A percentile compares a stretch with the other conserved stretches of the same genome.
phyloP scores from a whole-genome alignment of 2,329 filamentous ascomycete species.

The Neofusicoccum laricinum region DNA sequence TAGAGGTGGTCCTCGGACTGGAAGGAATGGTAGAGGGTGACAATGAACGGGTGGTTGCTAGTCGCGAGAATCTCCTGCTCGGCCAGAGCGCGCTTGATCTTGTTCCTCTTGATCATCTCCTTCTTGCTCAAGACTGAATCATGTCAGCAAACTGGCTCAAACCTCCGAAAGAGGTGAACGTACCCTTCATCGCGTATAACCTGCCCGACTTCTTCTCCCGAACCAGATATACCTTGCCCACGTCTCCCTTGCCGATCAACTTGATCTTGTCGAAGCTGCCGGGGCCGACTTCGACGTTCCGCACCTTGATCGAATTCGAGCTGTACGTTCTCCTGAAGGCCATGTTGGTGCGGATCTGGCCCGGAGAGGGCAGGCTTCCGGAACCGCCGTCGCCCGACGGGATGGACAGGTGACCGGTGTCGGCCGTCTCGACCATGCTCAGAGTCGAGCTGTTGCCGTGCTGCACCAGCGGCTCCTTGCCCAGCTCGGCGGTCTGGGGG shows the following conservation, averaged over 20 bases:
- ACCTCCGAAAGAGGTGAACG: conserved; percentile 25
- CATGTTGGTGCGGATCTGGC: conserved; percentile 62
- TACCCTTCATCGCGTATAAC: conserved; percentile 98
- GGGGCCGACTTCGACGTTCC: conserved; percentile 93
- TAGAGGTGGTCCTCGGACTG: conserved; percentile 98
- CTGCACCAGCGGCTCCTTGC: conserved; percentile 72
- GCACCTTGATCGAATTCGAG: conserved; percentile 98
- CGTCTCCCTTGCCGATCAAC: conserved; percentile 96
- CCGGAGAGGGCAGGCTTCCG: conserved; percentile 62
- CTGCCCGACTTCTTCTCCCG: conserved; percentile 95
- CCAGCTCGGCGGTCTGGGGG: conserved; percentile 80
- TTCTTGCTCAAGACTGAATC: conserved; percentile 90
- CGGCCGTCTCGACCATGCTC: conserved; percentile 49
- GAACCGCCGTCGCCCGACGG: conserved; percentile 36
- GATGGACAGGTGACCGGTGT: conserved; percentile 34
- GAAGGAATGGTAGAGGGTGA: conserved; percentile 97
- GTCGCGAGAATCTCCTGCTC: conserved; percentile 98
- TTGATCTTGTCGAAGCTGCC: conserved; percentile 99
- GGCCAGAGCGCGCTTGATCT: conserved; percentile 96
- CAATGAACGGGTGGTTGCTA: conserved; percentile 98
- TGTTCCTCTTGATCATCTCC: conserved; percentile 99
- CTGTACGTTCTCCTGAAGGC: conserved; percentile 95
- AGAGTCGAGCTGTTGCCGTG: conserved; percentile 53
- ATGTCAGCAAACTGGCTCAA: conserved; percentile 26
- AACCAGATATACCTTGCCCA: conserved; percentile 96